These are phyloP conservation scores for Aspergillus piperis DNA, from an alignment of 2,329 filamentous ascomycete genomes.

Conservation along the genomic window DNA sequence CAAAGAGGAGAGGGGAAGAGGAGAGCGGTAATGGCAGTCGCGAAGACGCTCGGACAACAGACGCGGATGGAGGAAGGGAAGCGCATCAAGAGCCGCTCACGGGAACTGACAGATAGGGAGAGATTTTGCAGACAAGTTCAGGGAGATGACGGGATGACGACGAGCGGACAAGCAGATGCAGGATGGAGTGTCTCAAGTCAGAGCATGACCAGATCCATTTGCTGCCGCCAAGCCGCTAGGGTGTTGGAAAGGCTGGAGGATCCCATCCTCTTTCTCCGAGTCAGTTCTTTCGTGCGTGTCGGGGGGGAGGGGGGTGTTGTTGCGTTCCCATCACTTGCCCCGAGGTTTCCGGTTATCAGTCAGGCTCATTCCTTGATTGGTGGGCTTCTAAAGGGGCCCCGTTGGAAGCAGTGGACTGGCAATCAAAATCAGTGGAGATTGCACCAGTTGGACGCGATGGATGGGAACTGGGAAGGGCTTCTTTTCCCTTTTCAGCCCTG, in stretches of 20 bases:
- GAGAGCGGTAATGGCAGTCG: not conserved
- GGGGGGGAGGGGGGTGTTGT: no score
- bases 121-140: no score
- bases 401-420: not conserved
- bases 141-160: not conserved
- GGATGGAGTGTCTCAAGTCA: no score
- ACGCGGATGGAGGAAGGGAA: no score
- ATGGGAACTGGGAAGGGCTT: not conserved
- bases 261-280: not conserved
- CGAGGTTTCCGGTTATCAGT: not conserved
- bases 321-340: not conserved
- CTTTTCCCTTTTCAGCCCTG: constrained; percentile 5
- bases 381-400: no score
- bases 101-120: no score
- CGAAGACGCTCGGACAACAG: no score
- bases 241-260: not conserved
- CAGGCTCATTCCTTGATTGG: not conserved
- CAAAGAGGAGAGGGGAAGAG: not conserved
- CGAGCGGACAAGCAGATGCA: not conserved
- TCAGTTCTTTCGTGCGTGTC: not conserved
- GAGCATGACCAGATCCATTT: not conserved
- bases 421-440: not conserved
- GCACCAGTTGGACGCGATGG: not conserved
- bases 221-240: not conserved
- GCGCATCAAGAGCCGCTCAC: no score